Evolutionary conservation across 2,329 filamentous ascomycete species (phyloP).

Genomic region (Fusarium coffeatum): DNA sequence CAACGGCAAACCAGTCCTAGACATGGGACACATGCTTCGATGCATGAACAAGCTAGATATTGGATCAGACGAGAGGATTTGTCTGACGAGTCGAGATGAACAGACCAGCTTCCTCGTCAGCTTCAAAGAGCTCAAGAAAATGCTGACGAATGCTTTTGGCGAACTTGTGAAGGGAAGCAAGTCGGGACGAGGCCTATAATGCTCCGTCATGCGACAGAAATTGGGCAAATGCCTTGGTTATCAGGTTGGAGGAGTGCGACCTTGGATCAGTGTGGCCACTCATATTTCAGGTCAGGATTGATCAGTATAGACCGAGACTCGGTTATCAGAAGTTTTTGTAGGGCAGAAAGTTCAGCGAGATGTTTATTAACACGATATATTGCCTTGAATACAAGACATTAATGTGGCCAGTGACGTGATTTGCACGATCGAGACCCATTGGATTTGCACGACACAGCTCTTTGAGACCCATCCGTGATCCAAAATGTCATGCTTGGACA

Average conservation of each 20-base stretch:
- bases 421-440: slow-evolving; percentile 15
- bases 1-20: slow-evolving; percentile 83
- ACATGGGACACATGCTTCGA: slow-evolving; percentile 86
- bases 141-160: slow-evolving; percentile 67
- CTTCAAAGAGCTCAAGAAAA: slow-evolving; percentile 87
- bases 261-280: slow-evolving; percentile 21
- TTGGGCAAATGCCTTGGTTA: slow-evolving; percentile 28
- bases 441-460: background rate
- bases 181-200: slow-evolving; percentile 52
- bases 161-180: slow-evolving; percentile 65
- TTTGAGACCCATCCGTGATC: slow-evolving; percentile 9
- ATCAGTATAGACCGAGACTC: slow-evolving; percentile 24
- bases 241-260: background rate
- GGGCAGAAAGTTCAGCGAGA: slow-evolving; percentile 17
- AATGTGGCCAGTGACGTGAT: slow-evolving; percentile 12
- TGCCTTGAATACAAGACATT: slow-evolving; percentile 37
- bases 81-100: slow-evolving; percentile 88
- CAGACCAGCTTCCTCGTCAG: slow-evolving; percentile 89
- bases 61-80: slow-evolving; percentile 86
- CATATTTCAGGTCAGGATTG: slow-evolving; percentile 1
- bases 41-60: slow-evolving; percentile 94
- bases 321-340: slow-evolving; percentile 24
- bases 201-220: slow-evolving; percentile 11
- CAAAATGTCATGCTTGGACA: slow-evolving; percentile 24
- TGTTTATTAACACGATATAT: slow-evolving; percentile 39